Base-by-base conservation (phyloP, 176 grass and related monocot genomes). In the Raddia distichophylla region DNA sequence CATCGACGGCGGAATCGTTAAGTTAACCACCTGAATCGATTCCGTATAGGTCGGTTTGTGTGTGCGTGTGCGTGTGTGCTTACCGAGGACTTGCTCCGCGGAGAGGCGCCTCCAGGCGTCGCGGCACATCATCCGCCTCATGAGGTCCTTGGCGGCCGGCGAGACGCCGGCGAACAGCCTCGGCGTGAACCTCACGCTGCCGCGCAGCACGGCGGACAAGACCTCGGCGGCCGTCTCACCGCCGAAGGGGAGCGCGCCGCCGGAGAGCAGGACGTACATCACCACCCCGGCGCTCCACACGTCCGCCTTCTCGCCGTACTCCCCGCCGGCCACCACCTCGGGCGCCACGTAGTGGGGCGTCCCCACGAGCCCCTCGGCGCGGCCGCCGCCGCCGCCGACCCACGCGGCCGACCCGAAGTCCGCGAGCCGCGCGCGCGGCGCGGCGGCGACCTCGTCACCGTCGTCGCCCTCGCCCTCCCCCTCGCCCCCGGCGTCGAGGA, bases 231-330 rank as follows among this genome's bases (percentile, higher is more conserved):
- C 86, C 7, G 58, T 89, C 6, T 97, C 94, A 2, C 94, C 94
- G 35, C 83, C 83, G 70, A 97, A 97, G 27, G 94, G 94, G 19
- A 90, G 81, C 32, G 89, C 81, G n/a, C 94, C 93, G 74, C 94
- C 91, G 8, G 94, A 69, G 52, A 97, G 88, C 78, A 97, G 89
- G 74, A 89, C 77, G 81, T 97, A 97, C 77, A 97, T 87, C 63
- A 97, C 89, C 81, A 97, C 94, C 5, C 94, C 94, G 3, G 91
- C 91, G 74, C 94, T 93, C 91, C 94, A 97, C 81, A 93, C 91
- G 56, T 93, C 91, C 5, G 89, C 91, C 87, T 97, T 96, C 12
- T 87, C 93, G 12, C 90, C 93, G 76, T 96, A 96, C 71, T 96
- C 88, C 3, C 64, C 83, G 3, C 90, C 90, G 19, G 76, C 72